A percentile compares a stretch with the other conserved stretches of the same genome.
These are phyloP conservation scores for Daldinia grandis DNA, from an alignment of 495 filamentous ascomycete species.

Conservation along the genomic window DNA sequence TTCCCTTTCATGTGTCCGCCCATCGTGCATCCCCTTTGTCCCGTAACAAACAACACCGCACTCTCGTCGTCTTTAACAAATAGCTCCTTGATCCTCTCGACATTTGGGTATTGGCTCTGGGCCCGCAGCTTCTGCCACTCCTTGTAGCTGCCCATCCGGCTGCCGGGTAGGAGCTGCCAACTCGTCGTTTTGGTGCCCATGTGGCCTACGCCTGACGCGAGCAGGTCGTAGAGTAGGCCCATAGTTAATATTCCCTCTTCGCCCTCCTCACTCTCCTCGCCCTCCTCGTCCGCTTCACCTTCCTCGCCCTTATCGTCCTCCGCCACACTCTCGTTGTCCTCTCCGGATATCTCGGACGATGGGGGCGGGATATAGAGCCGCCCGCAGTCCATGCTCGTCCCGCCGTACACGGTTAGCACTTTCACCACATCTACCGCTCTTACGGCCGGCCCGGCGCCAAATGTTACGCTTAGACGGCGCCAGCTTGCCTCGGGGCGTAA, in stretches of 20 bases:
- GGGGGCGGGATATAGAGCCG: conserved; percentile 8
- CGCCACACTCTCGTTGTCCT: background rate
- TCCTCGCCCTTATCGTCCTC: background rate
- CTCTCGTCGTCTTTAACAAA: conserved; percentile 3
- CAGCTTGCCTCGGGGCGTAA: conserved; percentile 18
- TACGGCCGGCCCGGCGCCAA: background rate
- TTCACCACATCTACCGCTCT: conserved; percentile 5
- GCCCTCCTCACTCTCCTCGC: no score
- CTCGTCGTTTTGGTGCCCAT: background rate
- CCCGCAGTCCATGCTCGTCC: background rate
- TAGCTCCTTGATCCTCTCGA: background rate
- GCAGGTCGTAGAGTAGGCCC: conserved; percentile 23
- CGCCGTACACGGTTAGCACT: background rate
- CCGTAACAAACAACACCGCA: conserved; percentile 9
- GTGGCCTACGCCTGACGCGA: conserved; percentile 2
- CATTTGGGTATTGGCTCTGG: background rate
- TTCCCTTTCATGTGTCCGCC: background rate
- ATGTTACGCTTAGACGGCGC: conserved; percentile 9
- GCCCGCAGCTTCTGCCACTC: background rate
- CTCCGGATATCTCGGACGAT: background rate
- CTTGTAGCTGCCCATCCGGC: conserved; percentile 1
- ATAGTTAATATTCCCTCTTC: conserved; percentile 13
- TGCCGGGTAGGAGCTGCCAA: conserved; percentile 11
- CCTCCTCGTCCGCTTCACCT: no score
- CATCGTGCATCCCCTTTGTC: background rate